Evolutionary conservation across 2,329 filamentous ascomycete genomes (phyloP).

Genomic region (Chrysoporthe puriensis): DNA sequence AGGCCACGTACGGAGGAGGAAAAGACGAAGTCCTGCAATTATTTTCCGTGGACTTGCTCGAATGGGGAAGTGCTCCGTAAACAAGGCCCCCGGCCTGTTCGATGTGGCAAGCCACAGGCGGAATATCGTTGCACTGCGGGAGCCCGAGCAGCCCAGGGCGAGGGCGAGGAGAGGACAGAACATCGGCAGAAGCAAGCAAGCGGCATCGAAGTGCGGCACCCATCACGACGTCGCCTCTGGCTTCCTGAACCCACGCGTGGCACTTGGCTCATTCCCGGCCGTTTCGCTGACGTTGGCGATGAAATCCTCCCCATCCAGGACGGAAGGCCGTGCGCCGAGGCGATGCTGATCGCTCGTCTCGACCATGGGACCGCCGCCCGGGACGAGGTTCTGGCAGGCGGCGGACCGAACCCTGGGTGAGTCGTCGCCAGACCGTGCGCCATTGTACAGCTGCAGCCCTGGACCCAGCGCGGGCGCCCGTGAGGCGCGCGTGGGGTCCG

Average conservation of each 20-base stretch:
- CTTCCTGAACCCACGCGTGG: neutral
- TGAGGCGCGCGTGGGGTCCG: neutral
- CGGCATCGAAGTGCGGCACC: neutral
- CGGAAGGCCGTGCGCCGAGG: slow-evolving; percentile 3
- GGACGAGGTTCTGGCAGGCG: neutral
- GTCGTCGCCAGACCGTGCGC: neutral
- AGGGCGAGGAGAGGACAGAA: neutral
- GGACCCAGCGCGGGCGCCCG: neutral
- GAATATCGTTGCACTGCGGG: too few species aligned
- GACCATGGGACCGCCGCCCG: neutral
- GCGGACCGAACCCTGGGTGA: neutral
- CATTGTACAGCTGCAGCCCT: neutral
- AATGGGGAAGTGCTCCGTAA: slow-evolving; percentile 5
- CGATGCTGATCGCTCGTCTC: slow-evolving; percentile 1
- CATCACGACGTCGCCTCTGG: neutral
- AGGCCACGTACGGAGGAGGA: neutral
- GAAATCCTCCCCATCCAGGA: neutral
- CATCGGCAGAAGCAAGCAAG: neutral
- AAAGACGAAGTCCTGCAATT: neutral
- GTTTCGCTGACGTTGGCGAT: neutral
- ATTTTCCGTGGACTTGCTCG: slow-evolving; percentile 3
- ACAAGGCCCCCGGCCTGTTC: neutral
- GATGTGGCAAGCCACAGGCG: neutral
- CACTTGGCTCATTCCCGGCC: neutral
- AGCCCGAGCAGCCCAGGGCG: too few species aligned